These are phyloP conservation scores for Arabidopsis lyrata DNA, from an alignment of 441 rosid genomes.

Conservation along the genomic window DNA sequence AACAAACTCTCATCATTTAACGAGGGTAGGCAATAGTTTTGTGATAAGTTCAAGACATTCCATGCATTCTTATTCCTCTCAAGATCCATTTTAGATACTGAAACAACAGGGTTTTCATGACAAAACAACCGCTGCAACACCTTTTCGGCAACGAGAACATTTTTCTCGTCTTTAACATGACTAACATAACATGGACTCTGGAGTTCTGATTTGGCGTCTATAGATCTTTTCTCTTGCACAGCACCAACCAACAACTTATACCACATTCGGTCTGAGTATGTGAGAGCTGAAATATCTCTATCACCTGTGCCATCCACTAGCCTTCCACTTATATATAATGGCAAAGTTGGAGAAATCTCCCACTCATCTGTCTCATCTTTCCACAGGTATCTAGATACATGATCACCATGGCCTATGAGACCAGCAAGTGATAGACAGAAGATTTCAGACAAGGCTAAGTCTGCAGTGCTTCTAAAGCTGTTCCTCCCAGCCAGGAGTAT, in stretches of 20 bases:
- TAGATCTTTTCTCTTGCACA: slow-evolving; percentile 50
- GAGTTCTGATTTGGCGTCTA: slow-evolving; percentile 47
- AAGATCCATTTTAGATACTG: slow-evolving; percentile 65
- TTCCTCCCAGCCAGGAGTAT: slow-evolving; percentile 34
- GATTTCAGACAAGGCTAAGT: slow-evolving; percentile 78
- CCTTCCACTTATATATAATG: slow-evolving; percentile 41
- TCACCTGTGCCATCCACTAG: slow-evolving; percentile 41
- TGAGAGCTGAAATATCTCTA: slow-evolving; percentile 48
- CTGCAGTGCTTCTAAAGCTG: slow-evolving; percentile 49
- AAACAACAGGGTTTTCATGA: slow-evolving; percentile 80
- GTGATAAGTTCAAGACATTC: slow-evolving; percentile 66
- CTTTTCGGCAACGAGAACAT: slow-evolving; percentile 38
- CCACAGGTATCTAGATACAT: slow-evolving; percentile 62
- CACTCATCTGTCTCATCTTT: slow-evolving; percentile 51
- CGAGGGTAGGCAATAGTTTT: slow-evolving; percentile 69
- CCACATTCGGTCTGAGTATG: slow-evolving; percentile 59
- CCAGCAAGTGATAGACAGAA: slow-evolving; percentile 82
- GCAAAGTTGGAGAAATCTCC: slow-evolving; percentile 50
- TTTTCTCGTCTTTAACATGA: slow-evolving; percentile 37
- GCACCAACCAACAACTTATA: slow-evolving; percentile 59
- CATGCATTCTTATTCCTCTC: slow-evolving; percentile 57
- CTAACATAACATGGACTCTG: slow-evolving; percentile 42
- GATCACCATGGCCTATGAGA: slow-evolving; percentile 81
- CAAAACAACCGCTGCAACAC: slow-evolving; percentile 57
- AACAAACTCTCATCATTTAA: slow-evolving; percentile 73